Evolutionary conservation across 2,329 filamentous ascomycete genomes (phyloP).

Genomic region (Calonectria hongkongensis): DNA sequence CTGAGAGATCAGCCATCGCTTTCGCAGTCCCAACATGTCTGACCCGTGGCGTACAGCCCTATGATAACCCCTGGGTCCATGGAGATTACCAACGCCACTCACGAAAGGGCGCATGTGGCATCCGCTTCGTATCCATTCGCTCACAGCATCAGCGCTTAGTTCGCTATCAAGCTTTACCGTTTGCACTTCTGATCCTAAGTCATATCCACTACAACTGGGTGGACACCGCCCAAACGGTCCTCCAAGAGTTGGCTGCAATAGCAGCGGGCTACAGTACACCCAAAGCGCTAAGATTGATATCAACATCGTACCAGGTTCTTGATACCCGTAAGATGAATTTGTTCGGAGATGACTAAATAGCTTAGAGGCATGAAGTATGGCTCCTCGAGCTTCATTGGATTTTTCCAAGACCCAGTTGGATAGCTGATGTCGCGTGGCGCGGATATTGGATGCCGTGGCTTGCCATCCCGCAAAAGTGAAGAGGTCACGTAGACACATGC

Average conservation of each 20-base stretch:
- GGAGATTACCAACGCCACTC: neutral
- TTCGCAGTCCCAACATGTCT: neutral
- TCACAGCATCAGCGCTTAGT: neutral
- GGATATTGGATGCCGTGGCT: neutral
- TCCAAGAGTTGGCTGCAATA: neutral
- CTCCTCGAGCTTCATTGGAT: neutral
- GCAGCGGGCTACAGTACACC: neutral
- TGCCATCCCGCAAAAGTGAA: constrained; percentile 8
- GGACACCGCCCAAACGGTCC: neutral
- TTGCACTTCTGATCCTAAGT: neutral
- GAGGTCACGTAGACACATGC: neutral
- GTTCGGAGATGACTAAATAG: neutral
- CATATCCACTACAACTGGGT: neutral
- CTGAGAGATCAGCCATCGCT: neutral
- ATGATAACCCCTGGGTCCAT: neutral
- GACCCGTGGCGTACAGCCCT: neutral
- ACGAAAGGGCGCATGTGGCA: neutral
- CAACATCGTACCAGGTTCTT: neutral
- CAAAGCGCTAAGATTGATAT: neutral
- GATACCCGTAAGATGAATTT: neutral
- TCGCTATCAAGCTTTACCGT: neutral
- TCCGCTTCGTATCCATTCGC: neutral
- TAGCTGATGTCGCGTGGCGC: neutral
- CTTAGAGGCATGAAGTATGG: neutral
- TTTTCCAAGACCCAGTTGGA: neutral